Percentiles rank a stretch among this genome's conserved stretches.
Evolutionary conservation across 331 rosid species (phyloP).

Genomic region (Acacia pycnantha): DNA sequence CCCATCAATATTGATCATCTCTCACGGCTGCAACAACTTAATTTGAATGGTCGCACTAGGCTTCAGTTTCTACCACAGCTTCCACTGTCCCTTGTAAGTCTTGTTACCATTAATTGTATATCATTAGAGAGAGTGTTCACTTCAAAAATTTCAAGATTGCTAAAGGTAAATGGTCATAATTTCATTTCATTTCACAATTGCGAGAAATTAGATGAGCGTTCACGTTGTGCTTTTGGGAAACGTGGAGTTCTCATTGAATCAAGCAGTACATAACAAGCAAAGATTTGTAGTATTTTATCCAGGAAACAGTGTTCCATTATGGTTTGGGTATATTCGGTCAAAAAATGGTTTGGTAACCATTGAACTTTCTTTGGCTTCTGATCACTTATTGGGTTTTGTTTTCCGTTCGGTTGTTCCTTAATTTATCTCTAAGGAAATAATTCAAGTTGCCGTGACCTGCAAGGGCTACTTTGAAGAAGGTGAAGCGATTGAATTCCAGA

Average conservation of each 20-base stretch:
- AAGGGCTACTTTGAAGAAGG: not conserved
- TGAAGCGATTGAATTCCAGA: no score
- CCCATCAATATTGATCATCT: not conserved
- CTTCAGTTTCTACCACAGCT: no score
- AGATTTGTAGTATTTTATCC: slow-evolving; percentile 13
- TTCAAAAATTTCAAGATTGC: not conserved
- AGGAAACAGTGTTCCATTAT: not conserved
- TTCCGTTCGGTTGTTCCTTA: not conserved
- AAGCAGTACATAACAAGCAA: not conserved
- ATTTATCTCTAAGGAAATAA: not conserved
- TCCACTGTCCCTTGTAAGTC: no score
- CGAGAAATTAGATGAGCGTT: not conserved
- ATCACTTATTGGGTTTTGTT: not conserved
- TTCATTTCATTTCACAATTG: slow-evolving; percentile 2
- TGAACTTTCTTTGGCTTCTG: not conserved
- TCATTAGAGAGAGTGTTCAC: not conserved
- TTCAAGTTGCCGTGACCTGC: not conserved
- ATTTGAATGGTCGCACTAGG: no score
- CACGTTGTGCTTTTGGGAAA: not conserved
- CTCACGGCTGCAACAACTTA: no score
- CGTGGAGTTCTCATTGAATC: not conserved
- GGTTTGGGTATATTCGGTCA: not conserved
- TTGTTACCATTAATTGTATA: not conserved
- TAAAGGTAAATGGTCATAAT: not conserved
- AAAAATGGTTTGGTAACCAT: slow-evolving; percentile 13